Evolutionary conservation across 306 rosid species (phyloP), one percentile per base, ranked within the genome.

Genomic region (Casuarina cunninghamiana): DNA sequence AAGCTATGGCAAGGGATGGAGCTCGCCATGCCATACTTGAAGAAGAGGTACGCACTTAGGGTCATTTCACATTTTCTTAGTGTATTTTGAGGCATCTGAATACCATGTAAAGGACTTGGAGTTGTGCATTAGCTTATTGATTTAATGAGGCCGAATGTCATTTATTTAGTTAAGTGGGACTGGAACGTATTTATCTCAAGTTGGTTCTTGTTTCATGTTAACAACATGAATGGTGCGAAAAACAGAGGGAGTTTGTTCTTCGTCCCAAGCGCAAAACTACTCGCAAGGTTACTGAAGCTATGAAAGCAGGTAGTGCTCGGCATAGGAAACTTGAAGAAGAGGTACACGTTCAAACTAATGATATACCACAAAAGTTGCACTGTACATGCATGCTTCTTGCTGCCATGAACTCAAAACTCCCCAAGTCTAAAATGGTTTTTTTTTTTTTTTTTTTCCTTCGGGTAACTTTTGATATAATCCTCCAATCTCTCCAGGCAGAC

Each of bases 191-290:
- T 15, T n/a, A 69, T 63, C n/a, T 83, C 71, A 68, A 35, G 21
- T 63, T 32, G 51, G 53, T 73, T 75, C 21, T 68, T 21, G 17
- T 55, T 75, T 35, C 67, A 58, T 79, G 73, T 74, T 69, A 57
- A 63, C 39, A 48, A 65, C 21, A 94, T 97, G 97, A 94, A 88
- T 94, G 98, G 96, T 94, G 98, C 63, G 90, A 89, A 73, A 94
- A 94, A 79, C 91, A 89, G 83, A 90, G 77, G 94, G 98, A 92
- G 85, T 88, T 83, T 79, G 43, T 78, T 63, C 97, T 92, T 35
- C 69, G 65, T 69, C 91, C 91, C 83, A 82, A 86, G 65, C 53
- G 77, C 61, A 84, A 69, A 79, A 65, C 74, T 37, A 92, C 41
- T 61, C 32, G 32, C 32, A 26, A 26, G 32, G 32, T 26, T 26